Conservation (phyloP, 192 early-diverging fungal genomes). For the Gonapodya prolifera region DNA sequence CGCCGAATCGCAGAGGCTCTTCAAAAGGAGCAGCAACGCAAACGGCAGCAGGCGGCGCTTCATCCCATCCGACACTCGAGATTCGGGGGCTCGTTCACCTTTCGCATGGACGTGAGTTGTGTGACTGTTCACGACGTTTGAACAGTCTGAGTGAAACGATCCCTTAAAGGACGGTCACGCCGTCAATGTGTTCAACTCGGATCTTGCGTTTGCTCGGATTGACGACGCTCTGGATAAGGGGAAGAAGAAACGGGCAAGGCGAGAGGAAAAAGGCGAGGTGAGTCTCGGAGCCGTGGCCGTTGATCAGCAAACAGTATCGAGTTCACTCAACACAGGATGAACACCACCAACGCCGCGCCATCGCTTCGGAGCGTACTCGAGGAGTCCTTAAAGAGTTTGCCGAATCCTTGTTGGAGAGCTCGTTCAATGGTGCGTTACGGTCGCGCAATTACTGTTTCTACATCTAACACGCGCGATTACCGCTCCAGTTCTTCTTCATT, state of each 20-base stretch:
- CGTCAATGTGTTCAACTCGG: not conserved
- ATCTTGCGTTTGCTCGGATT: not conserved
- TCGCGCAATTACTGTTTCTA: not conserved
- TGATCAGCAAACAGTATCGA: too few species aligned
- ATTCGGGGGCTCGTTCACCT: not conserved
- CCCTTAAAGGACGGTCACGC: not conserved
- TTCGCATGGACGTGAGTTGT: not conserved
- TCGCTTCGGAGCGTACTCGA: too few species aligned
- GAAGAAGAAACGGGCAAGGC: not conserved
- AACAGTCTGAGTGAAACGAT: not conserved
- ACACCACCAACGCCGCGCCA: too few species aligned
- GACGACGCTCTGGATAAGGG: not conserved
- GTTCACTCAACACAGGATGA: too few species aligned
- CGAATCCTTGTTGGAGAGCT: conserved; percentile 21
- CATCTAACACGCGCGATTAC: not conserved
- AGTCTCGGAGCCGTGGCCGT: too few species aligned
- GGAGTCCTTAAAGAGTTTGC: conserved; percentile 15
- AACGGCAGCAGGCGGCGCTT: not conserved
- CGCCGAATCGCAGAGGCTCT: not conserved
- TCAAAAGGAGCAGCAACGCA: not conserved
- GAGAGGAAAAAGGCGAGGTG: not conserved
- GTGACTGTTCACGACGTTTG: not conserved
- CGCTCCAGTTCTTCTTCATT: conserved; percentile 17
- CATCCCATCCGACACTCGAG: not conserved
- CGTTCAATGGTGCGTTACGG: conserved; percentile 21